Evolutionary conservation across 345 rosid species (phyloP).

Genomic region (Erodium maritimum): DNA sequence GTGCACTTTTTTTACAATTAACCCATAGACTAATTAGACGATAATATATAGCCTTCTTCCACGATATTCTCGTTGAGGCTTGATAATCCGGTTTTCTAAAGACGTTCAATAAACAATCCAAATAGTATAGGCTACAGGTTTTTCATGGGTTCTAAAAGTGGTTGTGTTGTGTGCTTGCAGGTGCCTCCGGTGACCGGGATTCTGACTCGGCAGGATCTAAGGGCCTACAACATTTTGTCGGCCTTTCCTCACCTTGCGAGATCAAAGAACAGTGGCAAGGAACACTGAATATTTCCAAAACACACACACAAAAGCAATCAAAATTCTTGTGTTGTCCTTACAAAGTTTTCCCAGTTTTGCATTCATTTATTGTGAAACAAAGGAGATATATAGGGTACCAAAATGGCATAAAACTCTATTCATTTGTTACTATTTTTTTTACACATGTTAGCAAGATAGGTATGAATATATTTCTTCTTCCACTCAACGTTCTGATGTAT

Average conservation of each 20-base stretch:
- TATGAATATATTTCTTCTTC: not conserved
- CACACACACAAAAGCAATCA: too few species aligned
- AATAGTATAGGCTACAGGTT: not conserved
- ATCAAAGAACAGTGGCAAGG: slow-evolving; percentile 30
- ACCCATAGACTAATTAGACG: too few species aligned
- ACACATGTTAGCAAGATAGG: not conserved
- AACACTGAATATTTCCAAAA: slow-evolving; percentile 4
- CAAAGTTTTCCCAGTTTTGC: slow-evolving; percentile 23
- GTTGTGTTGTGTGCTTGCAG: slow-evolving; percentile 23
- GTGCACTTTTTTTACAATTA: too few species aligned
- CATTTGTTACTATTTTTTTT: slow-evolving; percentile 7
- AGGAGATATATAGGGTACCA: slow-evolving; percentile 6
- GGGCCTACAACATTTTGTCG: slow-evolving; percentile 51
- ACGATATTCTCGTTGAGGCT: too few species aligned
- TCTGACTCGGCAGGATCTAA: slow-evolving; percentile 76
- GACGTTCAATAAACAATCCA: too few species aligned
- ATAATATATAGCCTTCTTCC: too few species aligned
- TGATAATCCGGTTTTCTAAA: too few species aligned
- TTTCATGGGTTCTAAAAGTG: too few species aligned
- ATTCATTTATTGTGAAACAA: slow-evolving; percentile 14
- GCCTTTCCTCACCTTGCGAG: slow-evolving; percentile 61
- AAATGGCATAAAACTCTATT: slow-evolving; percentile 8
- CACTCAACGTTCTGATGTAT: not conserved
- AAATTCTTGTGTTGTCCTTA: not conserved
- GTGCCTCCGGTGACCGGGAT: slow-evolving; percentile 57